phyloP scores from a whole-genome alignment of 768 basidiomycete species.

The Podaxis pistillaris region DNA sequence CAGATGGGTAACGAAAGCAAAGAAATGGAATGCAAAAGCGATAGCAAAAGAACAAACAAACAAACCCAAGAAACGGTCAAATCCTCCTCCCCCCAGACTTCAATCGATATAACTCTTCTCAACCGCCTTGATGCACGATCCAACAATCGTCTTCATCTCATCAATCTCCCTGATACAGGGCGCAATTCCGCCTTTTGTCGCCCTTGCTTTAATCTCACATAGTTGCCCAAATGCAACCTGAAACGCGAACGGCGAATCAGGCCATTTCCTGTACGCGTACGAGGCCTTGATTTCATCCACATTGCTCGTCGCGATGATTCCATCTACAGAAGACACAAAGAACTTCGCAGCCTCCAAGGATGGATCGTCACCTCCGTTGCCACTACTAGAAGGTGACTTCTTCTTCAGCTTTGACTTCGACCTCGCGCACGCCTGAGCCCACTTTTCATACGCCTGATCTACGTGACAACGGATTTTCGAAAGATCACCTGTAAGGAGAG shows the following conservation, averaged over 20 bases:
- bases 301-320: conserved; percentile 26
- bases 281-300: conserved; percentile 55
- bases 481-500: conserved; percentile 35
- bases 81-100: background rate
- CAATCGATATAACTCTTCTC: conserved; percentile 10
- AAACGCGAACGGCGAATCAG: background rate
- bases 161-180: conserved; percentile 14
- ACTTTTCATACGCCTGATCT: conserved; percentile 19
- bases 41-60: background rate
- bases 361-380: conserved; percentile 20
- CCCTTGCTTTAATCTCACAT: conserved; percentile 12
- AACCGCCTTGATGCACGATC: conserved; percentile 1
- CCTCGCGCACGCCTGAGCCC: conserved; percentile 11
- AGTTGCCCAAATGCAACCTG: conserved; percentile 7
- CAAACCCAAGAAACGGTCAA: background rate
- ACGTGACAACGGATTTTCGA: conserved; percentile 39
- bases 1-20: background rate
- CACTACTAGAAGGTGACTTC: conserved; percentile 13
- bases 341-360: conserved; percentile 25
- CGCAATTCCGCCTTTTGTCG: background rate
- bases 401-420: conserved; percentile 17
- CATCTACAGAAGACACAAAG: conserved; percentile 28
- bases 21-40: background rate
- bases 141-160: conserved; percentile 11
- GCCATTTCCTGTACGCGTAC: conserved; percentile 38